Base-by-base conservation (phyloP, 805 yeast species). In the Candida silvatica region DNA sequence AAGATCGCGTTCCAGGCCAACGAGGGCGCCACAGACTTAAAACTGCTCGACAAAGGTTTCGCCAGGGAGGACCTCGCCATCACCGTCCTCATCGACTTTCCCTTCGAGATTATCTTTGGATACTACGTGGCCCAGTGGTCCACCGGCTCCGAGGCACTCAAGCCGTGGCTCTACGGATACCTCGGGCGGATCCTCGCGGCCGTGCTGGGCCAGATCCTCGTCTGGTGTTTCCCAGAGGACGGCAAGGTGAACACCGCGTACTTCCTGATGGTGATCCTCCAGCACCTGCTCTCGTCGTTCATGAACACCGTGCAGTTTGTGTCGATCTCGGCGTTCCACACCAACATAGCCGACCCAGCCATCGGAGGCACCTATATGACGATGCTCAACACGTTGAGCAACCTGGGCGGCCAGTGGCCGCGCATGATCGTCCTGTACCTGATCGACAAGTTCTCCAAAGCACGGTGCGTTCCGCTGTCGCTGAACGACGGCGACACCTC, bases 361-460 rank as follows among this genome's bases (percentile, higher is more conserved):
- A 84, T 92, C 48, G 98, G 98, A 14, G 98, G 98, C 2, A 92
- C 98, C 0, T 92, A 92, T 56, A 90, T 92, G 97, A 92, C 98
- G 0, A 79, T 95, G 1, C 65, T 92, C 39, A 92, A 92, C 58
- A 92, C 98, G 0, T 65, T 92, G 32, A 77, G 94, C 28, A 92
- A 92, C 54, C 68, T 90, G 38, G 98, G 98, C 17, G 98, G 98
- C 8, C 92, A 94, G 29, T 92, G 98, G 98, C 98, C 98, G 2
- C 69, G 86, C 36, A 62, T 85, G n/a, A 63, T 92, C 22, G 78
- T 90, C 2, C 69, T 87, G 45, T 73, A 67, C 39, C 66, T 87
- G 58, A 90, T 92, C 37, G 97, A 90, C 58, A 70, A 66, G 45
- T 72, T 87, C 46, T 83, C 97, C 0, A 48, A 58, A 4, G 75